Evolutionary conservation across 179 eudicot species (phyloP).

Genomic region (Carnegiea gigantea): DNA sequence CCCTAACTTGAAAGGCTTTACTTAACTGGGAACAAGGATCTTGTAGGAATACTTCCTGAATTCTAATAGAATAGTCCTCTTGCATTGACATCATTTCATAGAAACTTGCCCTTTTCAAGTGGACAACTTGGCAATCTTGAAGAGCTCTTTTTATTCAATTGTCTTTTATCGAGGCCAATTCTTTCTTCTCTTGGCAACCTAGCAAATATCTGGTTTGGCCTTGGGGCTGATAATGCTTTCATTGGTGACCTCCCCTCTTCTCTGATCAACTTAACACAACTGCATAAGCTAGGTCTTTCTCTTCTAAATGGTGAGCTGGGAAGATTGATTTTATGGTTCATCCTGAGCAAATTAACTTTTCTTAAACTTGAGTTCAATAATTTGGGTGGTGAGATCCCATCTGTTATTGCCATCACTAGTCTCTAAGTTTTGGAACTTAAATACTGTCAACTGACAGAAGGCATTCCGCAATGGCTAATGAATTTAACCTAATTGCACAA

Average conservation of each 20-base stretch:
- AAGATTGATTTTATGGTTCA: conserved; percentile 12
- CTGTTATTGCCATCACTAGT: conserved; percentile 25
- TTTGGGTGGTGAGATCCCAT: conserved; percentile 16
- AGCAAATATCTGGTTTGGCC: conserved; percentile 4
- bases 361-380: neutral
- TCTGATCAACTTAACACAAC: conserved; percentile 21
- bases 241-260: conserved; percentile 21
- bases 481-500: conserved; percentile 18
- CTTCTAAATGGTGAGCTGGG: conserved; percentile 5
- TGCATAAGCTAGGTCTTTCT: conserved; percentile 12
- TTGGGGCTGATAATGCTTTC: conserved; percentile 9
- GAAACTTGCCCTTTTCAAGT: conserved; percentile 24
- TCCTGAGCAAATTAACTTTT: conserved; percentile 13
- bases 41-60: conserved; percentile 33
- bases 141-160: neutral
- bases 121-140: conserved; percentile 15
- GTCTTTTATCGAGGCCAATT: too few species aligned
- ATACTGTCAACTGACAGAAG: conserved; percentile 3
- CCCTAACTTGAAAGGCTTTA: conserved; percentile 23
- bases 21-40: conserved; percentile 11
- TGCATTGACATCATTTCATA: conserved; percentile 11
- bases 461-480: conserved; percentile 22
- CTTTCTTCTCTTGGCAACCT: conserved; percentile 26
- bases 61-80: conserved; percentile 22
- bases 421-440: conserved; percentile 1